A percentile compares a stretch with the other conserved stretches of the same genome.
Conservation (phyloP, 2,329 filamentous ascomycete genomes). For the Beauveria australis region DNA sequence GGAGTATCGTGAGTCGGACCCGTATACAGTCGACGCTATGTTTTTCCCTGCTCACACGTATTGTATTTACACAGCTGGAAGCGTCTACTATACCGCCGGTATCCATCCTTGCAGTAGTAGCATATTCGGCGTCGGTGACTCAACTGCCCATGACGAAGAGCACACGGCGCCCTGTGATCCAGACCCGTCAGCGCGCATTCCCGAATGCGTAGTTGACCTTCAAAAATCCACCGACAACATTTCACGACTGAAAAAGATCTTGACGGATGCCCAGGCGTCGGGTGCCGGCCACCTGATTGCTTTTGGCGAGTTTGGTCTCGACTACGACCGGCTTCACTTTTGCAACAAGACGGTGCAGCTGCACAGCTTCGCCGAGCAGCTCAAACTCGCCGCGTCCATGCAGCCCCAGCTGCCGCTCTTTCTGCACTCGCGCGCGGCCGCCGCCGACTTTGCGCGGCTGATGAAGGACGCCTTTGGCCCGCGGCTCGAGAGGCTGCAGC, state of each 20-base stretch:
- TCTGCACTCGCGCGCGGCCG: slow-evolving; percentile 82
- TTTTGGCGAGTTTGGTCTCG: slow-evolving; percentile 91
- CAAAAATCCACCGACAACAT: slow-evolving; percentile 43
- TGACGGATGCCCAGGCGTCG: slow-evolving; percentile 46
- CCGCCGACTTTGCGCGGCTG: slow-evolving; percentile 71
- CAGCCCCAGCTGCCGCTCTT: slow-evolving; percentile 77
- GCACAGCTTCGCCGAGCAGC: slow-evolving; percentile 76
- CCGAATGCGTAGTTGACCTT: slow-evolving; percentile 39
- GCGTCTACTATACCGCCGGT: slow-evolving; percentile 83
- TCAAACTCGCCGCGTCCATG: slow-evolving; percentile 64
- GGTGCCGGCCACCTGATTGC: slow-evolving; percentile 51
- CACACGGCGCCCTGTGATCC: slow-evolving; percentile 45
- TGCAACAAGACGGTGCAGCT: slow-evolving; percentile 72
- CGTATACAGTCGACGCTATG: neutral
- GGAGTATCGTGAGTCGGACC: slow-evolving; percentile 55
- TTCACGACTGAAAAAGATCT: slow-evolving; percentile 53
- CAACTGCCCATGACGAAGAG: slow-evolving; percentile 39
- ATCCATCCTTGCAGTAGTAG: slow-evolving; percentile 87
- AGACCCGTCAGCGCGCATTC: slow-evolving; percentile 37
- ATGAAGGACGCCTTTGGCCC: slow-evolving; percentile 51
- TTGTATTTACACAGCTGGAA: slow-evolving; percentile 47
- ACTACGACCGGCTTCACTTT: slow-evolving; percentile 86
- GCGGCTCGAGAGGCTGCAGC: slow-evolving; percentile 57
- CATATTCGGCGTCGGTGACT: slow-evolving; percentile 45
- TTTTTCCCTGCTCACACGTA: slow-evolving; percentile 11